These are phyloP conservation scores for Heimioporus retisporus DNA, from an alignment of 1,284 basidiomycete genomes.

Conservation along the genomic window DNA sequence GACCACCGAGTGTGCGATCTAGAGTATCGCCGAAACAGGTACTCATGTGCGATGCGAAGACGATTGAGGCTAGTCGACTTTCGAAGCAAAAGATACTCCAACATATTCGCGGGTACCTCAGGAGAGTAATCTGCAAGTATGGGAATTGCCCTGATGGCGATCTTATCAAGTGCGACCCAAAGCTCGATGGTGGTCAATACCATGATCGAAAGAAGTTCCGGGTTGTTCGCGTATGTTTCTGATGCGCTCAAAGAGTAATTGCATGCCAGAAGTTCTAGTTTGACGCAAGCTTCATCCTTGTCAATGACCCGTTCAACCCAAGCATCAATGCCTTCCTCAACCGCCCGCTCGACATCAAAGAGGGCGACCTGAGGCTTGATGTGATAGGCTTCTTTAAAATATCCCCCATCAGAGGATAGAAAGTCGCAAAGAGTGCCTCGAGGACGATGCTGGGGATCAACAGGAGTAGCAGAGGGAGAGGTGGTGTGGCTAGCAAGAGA, in stretches of 20 bases:
- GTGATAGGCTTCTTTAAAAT: constrained; percentile 20
- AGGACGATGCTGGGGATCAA: constrained; percentile 18
- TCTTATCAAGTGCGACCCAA: too few species aligned
- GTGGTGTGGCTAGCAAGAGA: constrained; percentile 13
- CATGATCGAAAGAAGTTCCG: too few species aligned
- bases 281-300: too few species aligned
- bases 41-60: constrained; percentile 34
- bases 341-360: too few species aligned
- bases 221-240: too few species aligned
- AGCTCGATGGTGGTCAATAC: too few species aligned
- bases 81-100: constrained; percentile 54
- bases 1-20: constrained; percentile 19
- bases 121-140: constrained; percentile 57
- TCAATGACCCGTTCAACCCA: too few species aligned
- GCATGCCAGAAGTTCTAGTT: too few species aligned
- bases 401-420: constrained; percentile 9
- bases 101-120: constrained; percentile 48
- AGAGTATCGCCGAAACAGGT: constrained; percentile 41
- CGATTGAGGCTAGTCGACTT: constrained; percentile 38
- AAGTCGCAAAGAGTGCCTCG: constrained; percentile 23
- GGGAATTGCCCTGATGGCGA: constrained; percentile 40
- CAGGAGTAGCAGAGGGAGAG: constrained; percentile 5
- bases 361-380: constrained; percentile 28
- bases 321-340: too few species aligned
- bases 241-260: too few species aligned